Base-by-base conservation (phyloP, 305 asterid species). In the Rubia peregrina region DNA sequence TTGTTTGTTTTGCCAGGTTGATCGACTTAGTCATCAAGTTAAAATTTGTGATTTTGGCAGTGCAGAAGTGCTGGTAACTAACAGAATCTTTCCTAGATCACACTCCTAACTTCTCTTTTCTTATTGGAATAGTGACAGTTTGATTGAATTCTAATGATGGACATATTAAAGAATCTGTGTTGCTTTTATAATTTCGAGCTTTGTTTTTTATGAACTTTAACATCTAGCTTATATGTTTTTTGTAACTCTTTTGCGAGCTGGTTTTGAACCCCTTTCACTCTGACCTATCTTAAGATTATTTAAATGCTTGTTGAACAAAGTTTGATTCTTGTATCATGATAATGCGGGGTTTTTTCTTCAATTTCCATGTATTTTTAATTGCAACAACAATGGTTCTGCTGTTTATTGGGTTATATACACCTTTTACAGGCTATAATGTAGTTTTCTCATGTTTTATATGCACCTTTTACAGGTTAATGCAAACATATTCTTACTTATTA, bases 31-130 rank as follows among this genome's bases (percentile, higher is more conserved):
- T 36, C 97, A 92, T 78, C 92, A 87, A 71, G 95, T 92, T 68
- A 92, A 92, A 80, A 92, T 92, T 74, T 92, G 98, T 9, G 98
- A 92, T 80, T 90, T 92, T 78, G 98, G 98, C 80, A 92, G 98
- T 79, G 98, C 98, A 46, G 90, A 92, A 87, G 87, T 87, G 72
- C 86, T 92, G 48, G 98, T 92, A 87, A 85, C 94, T 82, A 76
- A 38, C 67, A 36, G 26, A 21, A 44, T 43, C 30, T 57, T 57
- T 26, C 49, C 9, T n/a, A 44, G 26, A 33, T 7, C 26, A 60
- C 12, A 10, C 21, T 42, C 53, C 42, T 62, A 8, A 4, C 61
- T 44, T 59, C 44, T 43, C 9, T 24, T 55, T n/a, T 40, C 16
- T 65, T 40, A 3, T 12, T 30, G 9, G 21, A 30, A 36, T 56